Evolutionary conservation across 106 monocot species (phyloP).

Genomic region (Triglochin maritima): DNA sequence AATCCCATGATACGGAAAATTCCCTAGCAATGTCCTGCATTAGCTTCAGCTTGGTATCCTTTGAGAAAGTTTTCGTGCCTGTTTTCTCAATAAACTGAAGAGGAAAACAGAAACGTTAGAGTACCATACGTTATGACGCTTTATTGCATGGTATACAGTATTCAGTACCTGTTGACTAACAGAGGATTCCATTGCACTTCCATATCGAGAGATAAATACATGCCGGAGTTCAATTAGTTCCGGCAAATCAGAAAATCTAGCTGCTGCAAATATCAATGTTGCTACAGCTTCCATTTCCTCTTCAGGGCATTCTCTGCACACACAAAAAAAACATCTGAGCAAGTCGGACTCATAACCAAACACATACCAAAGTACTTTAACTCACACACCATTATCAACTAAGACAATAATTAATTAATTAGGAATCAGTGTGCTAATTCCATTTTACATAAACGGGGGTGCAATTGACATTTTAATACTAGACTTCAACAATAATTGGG

Average conservation of each 20-base stretch:
- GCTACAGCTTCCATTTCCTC: slow-evolving; percentile 63
- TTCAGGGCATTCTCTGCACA: slow-evolving; percentile 57
- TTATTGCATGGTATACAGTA: not conserved
- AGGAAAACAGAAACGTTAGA: not conserved
- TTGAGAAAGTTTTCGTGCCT: slow-evolving; percentile 43
- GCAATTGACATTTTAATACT: not conserved
- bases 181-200: slow-evolving; percentile 39
- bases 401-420: not conserved
- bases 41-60: slow-evolving; percentile 41
- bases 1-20: slow-evolving; percentile 46
- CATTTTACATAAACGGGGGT: not conserved
- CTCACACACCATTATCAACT: not conserved
- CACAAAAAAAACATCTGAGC: not conserved
- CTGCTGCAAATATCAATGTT: slow-evolving; percentile 81
- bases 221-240: slow-evolving; percentile 62
- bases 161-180: slow-evolving; percentile 50
- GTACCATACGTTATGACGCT: not conserved
- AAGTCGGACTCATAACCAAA: not conserved
- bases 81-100: slow-evolving; percentile 39
- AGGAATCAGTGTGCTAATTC: not conserved
- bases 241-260: slow-evolving; percentile 78
- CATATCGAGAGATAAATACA: slow-evolving; percentile 43
- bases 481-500: not conserved
- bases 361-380: not conserved
- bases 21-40: slow-evolving; percentile 69